Base-by-base conservation (phyloP, 1,284 basidiomycete genomes). In the Cutaneotrichosporon dermatis region DNA sequence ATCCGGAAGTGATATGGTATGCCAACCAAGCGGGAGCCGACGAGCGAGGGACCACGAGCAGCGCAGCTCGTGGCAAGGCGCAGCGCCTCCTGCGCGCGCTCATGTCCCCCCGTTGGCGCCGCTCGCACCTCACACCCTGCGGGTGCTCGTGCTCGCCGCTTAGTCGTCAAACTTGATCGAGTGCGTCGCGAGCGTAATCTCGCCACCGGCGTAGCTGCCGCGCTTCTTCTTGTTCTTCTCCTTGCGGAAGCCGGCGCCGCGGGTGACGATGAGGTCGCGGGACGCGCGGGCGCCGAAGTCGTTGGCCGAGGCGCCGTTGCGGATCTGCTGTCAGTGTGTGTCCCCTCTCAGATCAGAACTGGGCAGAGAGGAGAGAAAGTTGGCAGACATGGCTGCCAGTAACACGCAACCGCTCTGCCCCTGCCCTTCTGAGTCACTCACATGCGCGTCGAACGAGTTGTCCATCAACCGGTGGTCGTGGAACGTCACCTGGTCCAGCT, bases 141-240 rank as follows among this genome's bases (percentile, higher is more conserved):
- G 35, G 13, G 35, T 39, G 9, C 25, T 25, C 25, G 25, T 25
- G 25, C 25, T 25, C 25, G 25, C 3, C 25, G 25, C 25, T 34
- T 69, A 75, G 62, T 77, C 79, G 51, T 77, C 77, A 72, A 94
- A 94, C 75, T 90, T 93, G 82, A 92, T 90, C 69, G 88, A 90
- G 76, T 89, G 88, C 60, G 83, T 87, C 68, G 85, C 77, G 83
- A 93, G 88, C 39, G 91, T 93, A 64, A 96, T 96, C 69, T 92
- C 89, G 40, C 92, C 92, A 15, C 92, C 92, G 52, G 84, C 84
- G 77, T 96, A 95, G 65, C 88, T 90, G 64, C 93, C 95, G 68
- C 89, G 83, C 81, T 99, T 98, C 82, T 98, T 98, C 85, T 99
- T 99, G 81, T 97, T 98, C 81, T 99, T 98, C 82, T 97, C 95